These are phyloP conservation scores for Trichoderma cornu-damae DNA, from an alignment of 2,329 filamentous ascomycete genomes.

Conservation along the genomic window DNA sequence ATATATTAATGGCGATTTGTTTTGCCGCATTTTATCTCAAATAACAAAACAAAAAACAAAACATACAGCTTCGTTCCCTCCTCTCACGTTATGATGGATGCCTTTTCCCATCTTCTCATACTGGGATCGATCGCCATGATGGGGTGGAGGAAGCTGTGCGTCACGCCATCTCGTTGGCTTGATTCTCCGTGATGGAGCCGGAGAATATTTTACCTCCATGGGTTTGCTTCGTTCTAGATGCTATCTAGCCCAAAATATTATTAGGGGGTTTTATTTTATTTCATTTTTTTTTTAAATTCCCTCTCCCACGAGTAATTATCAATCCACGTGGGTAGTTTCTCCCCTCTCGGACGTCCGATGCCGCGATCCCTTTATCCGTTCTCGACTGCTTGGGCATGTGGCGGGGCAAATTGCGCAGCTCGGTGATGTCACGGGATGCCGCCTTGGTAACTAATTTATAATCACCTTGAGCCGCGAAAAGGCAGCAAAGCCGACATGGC, in stretches of 20 bases:
- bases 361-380: not conserved
- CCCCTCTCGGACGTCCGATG: conserved; percentile 7
- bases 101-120: not conserved
- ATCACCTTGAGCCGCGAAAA: not conserved
- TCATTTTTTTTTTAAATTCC: no score
- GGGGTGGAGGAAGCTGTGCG: not conserved
- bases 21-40: no score
- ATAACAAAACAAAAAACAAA: no score
- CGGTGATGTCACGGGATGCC: conserved; percentile 14
- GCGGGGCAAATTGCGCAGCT: conserved; percentile 1
- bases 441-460: not conserved
- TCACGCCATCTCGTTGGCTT: conserved; percentile 13
- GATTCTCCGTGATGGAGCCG: not conserved
- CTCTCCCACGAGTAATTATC: not conserved
- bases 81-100: no score
- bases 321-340: not conserved
- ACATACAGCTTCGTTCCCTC: no score
- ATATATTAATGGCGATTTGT: no score
- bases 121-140: not conserved
- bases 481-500: not conserved
- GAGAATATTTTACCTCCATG: no score
- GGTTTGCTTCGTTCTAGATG: no score
- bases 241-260: not conserved
- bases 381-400: not conserved
- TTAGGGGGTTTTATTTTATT: no score